These are phyloP conservation scores for Heliamphora exappendiculata DNA, from an alignment of 148 eudicot genomes.

Conservation along the genomic window DNA sequence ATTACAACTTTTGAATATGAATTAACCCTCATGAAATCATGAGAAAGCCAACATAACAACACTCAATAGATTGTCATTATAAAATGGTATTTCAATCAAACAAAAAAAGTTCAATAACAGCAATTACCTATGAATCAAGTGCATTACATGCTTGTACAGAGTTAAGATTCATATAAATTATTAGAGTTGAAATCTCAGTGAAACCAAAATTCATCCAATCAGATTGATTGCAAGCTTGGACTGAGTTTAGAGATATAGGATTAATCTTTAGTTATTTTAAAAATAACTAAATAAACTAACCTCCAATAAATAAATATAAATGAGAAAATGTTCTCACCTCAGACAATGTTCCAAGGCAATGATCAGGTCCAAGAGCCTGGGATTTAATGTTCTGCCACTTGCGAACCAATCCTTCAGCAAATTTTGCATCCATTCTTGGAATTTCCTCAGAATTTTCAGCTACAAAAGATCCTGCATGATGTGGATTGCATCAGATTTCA, in stretches of 20 bases:
- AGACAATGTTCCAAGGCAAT: slow-evolving; percentile 60
- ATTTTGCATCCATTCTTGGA: slow-evolving; percentile 87
- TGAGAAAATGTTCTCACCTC: slow-evolving; percentile 46
- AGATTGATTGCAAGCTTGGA: neutral
- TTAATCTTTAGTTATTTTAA: neutral
- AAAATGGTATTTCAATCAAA: neutral
- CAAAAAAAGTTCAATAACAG: neutral
- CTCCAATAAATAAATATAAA: neutral
- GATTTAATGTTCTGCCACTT: slow-evolving; percentile 87
- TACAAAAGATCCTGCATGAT: slow-evolving; percentile 31
- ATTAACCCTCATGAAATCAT: neutral
- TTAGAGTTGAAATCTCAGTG: neutral
- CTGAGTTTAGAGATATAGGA: neutral
- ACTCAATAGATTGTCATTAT: neutral
- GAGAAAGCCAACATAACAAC: neutral
- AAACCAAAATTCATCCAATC: neutral
- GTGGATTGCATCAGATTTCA: slow-evolving; percentile 6
- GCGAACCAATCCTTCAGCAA: slow-evolving; percentile 72
- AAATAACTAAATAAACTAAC: too few relatives aligned
- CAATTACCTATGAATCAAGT: neutral
- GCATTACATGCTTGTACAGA: neutral
- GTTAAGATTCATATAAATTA: neutral
- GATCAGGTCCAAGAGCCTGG: slow-evolving; percentile 80
- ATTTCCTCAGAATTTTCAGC: slow-evolving; percentile 36
- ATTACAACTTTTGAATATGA: neutral